Evolutionary conservation across 2,329 filamentous ascomycete genomes (phyloP).

Genomic region (Massarina eburnea): DNA sequence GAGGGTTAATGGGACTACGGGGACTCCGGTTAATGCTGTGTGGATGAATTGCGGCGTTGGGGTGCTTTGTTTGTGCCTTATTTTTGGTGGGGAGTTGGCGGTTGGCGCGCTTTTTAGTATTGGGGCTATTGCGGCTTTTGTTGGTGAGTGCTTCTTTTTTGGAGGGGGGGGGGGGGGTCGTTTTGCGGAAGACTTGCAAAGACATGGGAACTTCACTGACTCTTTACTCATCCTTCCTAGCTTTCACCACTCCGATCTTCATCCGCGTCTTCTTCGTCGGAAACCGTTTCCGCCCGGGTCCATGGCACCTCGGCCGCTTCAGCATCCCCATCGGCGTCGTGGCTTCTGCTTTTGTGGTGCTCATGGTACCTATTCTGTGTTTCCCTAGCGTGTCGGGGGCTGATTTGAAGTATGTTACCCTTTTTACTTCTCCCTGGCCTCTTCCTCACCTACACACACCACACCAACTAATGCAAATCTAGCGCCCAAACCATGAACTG

Average conservation of each 20-base stretch:
- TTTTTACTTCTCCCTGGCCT: not conserved
- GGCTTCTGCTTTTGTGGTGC: conserved; percentile 60
- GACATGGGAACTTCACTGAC: not conserved
- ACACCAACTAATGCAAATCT: not conserved
- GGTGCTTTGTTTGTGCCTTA: conserved; percentile 61
- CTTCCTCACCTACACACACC: not conserved
- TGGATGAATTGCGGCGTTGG: conserved; percentile 66
- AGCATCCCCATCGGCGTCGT: conserved; percentile 59
- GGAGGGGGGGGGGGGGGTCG: not conserved
- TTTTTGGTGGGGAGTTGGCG: conserved; percentile 64
- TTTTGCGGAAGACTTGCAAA: not conserved
- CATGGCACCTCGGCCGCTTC: conserved; percentile 67
- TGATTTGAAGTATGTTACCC: conserved; percentile 52
- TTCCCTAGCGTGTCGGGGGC: conserved; percentile 60
- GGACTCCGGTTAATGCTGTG: conserved; percentile 70
- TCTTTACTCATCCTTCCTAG: conserved; percentile 10
- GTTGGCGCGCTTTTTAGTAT: conserved; percentile 71
- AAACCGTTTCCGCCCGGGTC: conserved; percentile 64
- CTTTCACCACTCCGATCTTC: conserved; percentile 61
- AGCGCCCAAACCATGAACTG: conserved; percentile 64
- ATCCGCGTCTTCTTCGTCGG: conserved; percentile 63
- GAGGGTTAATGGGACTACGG: conserved; percentile 60
- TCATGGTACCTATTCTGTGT: conserved; percentile 71
- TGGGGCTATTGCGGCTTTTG: conserved; percentile 68
- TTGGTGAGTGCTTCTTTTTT: conserved; percentile 40